Evolutionary conservation across 306 rosid species (phyloP).

Genomic region (Malus fusca): DNA sequence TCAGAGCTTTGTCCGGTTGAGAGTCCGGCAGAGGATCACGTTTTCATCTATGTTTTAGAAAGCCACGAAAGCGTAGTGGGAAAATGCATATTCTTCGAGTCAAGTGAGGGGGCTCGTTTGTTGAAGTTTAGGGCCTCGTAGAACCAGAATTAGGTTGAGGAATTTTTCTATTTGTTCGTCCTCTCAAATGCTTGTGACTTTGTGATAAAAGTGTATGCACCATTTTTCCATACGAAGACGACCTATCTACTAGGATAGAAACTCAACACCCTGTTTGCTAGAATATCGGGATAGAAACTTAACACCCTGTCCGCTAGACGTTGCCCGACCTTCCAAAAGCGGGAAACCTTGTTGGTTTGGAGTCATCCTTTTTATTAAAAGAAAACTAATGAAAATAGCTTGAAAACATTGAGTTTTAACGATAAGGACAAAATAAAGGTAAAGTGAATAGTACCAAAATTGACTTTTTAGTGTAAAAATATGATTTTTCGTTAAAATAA

Average conservation of each 20-base stretch:
- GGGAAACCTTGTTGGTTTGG: too few species aligned
- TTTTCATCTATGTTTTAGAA: background rate
- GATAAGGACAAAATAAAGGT: too few species aligned
- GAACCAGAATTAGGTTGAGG: background rate
- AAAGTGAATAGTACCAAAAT: too few species aligned
- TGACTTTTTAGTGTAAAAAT: too few species aligned
- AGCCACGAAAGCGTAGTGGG: background rate
- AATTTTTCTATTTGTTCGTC: background rate
- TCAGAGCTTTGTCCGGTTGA: slow-evolving; percentile 3
- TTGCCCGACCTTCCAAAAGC: too few species aligned
- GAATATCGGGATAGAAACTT: slow-evolving; percentile 3
- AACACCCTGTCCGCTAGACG: too few species aligned
- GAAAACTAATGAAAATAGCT: too few species aligned
- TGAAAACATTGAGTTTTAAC: too few species aligned
- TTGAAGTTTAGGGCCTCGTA: background rate
- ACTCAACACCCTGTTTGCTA: too few species aligned
- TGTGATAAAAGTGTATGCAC: background rate
- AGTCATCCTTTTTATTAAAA: too few species aligned
- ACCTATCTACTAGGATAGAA: too few species aligned
- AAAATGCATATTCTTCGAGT: background rate
- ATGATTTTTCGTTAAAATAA: too few species aligned
- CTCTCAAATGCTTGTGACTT: background rate
- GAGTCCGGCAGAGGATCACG: slow-evolving; percentile 10
- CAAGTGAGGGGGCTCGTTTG: background rate
- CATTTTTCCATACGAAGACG: background rate